Evolutionary conservation across 768 basidiomycete species (phyloP), one percentile per base, ranked within the genome.

Genomic region (Rhizopogon vulgaris): DNA sequence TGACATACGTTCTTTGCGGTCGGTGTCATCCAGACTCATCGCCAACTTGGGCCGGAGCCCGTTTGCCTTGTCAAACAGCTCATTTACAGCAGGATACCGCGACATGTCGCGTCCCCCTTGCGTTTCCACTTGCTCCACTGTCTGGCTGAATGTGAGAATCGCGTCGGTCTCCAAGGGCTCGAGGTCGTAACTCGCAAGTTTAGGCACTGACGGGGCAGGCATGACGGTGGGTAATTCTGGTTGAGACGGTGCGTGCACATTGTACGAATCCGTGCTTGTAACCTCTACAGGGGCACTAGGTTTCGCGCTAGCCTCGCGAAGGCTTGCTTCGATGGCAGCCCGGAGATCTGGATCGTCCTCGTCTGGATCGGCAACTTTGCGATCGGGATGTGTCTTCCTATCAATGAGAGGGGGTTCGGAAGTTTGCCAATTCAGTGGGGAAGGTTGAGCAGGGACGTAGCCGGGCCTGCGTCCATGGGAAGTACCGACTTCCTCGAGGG

Each of bases 321-420:
- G 68, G 63, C 89, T 92, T 0, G 96, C 96, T 63, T 97, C 93
- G 47, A 99, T 99, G 0, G 96, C 96, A 17, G 95, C 90, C 53
- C 77, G 81, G 17, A 99, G 73, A 52, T 98, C 94, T 10, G 89
- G 88, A 67, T 99, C 95, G 3, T 95, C 89, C 30, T 95, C 94
- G 10, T 91, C 87, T 10, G 75, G 82, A 3, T 67, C 71, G 14
- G 62, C 58, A 12, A 53, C 28, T 56, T 41, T 30, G 48, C 43
- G 32, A 14, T 60, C 55, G 14, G 77, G 78, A 48, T 76, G 77
- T 51, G 65, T 69, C 41, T 74, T 71, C 60, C 82, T 82, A 52
- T 85, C 79, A 39, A 88, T 73, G 14, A 68, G 46, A 9, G 87
- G 91, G 6, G 85, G 87, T 63, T 88, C 84, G 1, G 84, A 84